Conservation (phyloP, 352 stramenopile species). For the Aphanomyces astaci region DNA sequence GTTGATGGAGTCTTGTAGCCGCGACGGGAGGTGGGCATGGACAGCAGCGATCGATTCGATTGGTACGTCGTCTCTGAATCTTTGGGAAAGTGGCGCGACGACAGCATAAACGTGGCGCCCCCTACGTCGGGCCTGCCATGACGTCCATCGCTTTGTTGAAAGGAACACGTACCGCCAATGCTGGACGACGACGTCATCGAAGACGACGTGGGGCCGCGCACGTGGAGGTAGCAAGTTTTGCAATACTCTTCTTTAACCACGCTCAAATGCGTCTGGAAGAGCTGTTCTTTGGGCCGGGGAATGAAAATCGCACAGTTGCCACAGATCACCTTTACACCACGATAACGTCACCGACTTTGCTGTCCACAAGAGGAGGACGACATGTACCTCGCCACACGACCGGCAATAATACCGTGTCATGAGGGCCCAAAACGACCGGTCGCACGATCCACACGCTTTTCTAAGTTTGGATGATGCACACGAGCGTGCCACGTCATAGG, state of each 20-base stretch:
- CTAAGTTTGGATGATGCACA: no score
- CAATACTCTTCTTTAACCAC: slow-evolving; percentile 8
- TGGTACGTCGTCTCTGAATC: background rate
- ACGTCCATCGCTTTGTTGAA: background rate
- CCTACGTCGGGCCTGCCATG: background rate
- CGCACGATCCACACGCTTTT: background rate
- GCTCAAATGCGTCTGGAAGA: background rate
- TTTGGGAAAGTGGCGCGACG: background rate
- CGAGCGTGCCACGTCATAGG: no score
- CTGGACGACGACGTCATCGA: background rate
- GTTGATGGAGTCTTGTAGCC: background rate
- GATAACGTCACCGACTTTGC: background rate
- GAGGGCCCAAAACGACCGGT: slow-evolving; percentile 2
- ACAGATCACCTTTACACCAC: background rate
- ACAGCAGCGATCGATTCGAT: background rate
- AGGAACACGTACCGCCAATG: background rate
- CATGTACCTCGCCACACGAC: background rate
- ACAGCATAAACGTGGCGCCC: background rate
- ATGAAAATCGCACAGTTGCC: background rate
- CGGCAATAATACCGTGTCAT: background rate
- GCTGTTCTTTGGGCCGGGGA: background rate
- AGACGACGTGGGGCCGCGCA: background rate
- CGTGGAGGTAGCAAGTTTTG: slow-evolving; percentile 3
- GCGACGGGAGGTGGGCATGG: background rate
- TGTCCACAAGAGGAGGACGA: background rate